phyloP scores from a whole-genome alignment of 108 stramenopile genomes.

The Pseudonitzschia multiseries region DNA sequence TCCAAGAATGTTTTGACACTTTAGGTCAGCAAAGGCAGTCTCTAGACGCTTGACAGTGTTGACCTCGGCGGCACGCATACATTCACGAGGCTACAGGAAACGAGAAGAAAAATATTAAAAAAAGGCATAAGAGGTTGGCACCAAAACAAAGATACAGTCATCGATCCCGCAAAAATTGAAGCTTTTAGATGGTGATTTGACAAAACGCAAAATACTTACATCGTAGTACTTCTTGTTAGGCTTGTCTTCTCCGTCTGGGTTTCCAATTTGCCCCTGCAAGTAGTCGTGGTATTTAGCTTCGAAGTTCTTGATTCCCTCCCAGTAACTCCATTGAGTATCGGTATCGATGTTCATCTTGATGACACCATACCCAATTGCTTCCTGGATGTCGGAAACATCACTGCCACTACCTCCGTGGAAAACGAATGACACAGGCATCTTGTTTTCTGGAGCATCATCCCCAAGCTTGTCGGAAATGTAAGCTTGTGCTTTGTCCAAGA shows the following conservation, averaged over 20 bases:
- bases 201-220: slow-evolving; percentile 41
- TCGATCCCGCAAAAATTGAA: too few species aligned
- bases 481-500: slow-evolving; percentile 78
- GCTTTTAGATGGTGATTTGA: too few species aligned
- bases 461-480: slow-evolving; percentile 88
- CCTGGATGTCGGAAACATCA: slow-evolving; percentile 76
- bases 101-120: not conserved
- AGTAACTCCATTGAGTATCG: slow-evolving; percentile 95
- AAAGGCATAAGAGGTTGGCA: not conserved
- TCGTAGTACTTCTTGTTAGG: slow-evolving; percentile 98
- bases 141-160: too few species aligned
- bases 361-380: slow-evolving; percentile 81
- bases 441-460: slow-evolving; percentile 66
- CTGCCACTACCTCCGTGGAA: slow-evolving; percentile 94
- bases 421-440: slow-evolving; percentile 86
- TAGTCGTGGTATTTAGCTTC: slow-evolving; percentile 80
- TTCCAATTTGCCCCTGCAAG: slow-evolving; percentile 91
- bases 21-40: slow-evolving; percentile 84
- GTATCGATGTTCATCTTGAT: slow-evolving; percentile 98
- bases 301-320: slow-evolving; percentile 82
- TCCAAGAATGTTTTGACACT: slow-evolving; percentile 84
- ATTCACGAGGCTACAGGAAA: slow-evolving; percentile 79
- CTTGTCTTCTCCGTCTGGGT: slow-evolving; percentile 93
- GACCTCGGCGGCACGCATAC: slow-evolving; percentile 89
- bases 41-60: slow-evolving; percentile 83